Evolutionary conservation across 495 filamentous ascomycete genomes (phyloP), one percentile per base, ranked within the genome.

Genomic region (Pseudoneurospora amorphoporcata): DNA sequence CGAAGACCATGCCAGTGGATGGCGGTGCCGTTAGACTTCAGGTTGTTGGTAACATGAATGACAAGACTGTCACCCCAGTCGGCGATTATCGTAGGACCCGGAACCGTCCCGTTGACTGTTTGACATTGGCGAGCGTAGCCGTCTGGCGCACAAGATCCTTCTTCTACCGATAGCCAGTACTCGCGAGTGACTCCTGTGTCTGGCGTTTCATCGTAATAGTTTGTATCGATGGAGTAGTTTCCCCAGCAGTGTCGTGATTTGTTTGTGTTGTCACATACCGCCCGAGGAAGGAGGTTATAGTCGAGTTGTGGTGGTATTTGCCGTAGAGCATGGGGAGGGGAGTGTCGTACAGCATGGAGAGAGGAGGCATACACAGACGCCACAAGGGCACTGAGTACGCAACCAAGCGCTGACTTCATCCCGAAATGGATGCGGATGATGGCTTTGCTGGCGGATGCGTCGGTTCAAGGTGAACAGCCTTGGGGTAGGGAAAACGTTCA

Each of bases 61-160:
- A 73, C 40, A 79, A 86, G 73, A 17, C 79, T 83, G 73, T 88
- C 86, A 14, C 83, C 86, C 72, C 83, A 81, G 73, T 85, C 81
- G 35, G 82, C 82, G 74, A 85, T 81, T 71, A 90, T 84, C 16
- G 86, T 74, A 7, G 88, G 88, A 1, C 88, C 88, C 0, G 88
- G 88, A 41, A 84, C 84, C 53, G 82, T 82, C n/a, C 84, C 85
- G 76, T 90, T 89, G 75, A 89, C 84, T 10, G 82, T 79, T 45
- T 87, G 79, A 83, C 88, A 85, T 3, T 80, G 82, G 23, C 87
- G 82, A 38, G 76, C 80, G 35, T 87, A 84, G 4, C 86, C 84
- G 74, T 90, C 88, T 1, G 88, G 88, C 10, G 76, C 71, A 12
- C 77, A 79, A 3, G 72, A 65, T 9, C 74, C 77, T 35, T 75